Conservation (phyloP, 441 rosid species). For the Jatropha podagrica region DNA sequence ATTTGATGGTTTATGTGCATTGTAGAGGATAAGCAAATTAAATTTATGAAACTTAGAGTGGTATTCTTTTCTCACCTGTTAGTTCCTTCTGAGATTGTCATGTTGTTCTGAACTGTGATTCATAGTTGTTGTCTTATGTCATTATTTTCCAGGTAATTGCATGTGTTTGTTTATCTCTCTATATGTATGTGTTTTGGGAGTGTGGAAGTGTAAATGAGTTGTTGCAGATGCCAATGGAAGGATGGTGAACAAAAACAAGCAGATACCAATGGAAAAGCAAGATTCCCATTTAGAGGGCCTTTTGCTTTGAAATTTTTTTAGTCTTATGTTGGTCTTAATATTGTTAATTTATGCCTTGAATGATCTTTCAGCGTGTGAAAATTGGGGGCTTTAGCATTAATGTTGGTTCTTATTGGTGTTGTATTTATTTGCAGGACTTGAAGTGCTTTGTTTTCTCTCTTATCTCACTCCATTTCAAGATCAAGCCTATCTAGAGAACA, state of each 20-base stretch:
- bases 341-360: too few relatives aligned
- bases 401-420: slow-evolving; percentile 18
- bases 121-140: not conserved
- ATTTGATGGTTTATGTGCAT: not conserved
- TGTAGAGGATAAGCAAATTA: not conserved
- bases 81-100: not conserved
- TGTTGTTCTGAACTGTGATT: not conserved
- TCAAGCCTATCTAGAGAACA: slow-evolving; percentile 72
- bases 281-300: too few relatives aligned
- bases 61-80: not conserved
- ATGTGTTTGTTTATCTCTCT: not conserved
- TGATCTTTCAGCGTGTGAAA: too few relatives aligned
- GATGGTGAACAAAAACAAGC: too few relatives aligned
- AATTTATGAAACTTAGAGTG: not conserved
- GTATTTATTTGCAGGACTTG: slow-evolving; percentile 74
- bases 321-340: too few relatives aligned
- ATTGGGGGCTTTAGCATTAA: too few relatives aligned
- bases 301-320: too few relatives aligned
- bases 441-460: slow-evolving; percentile 96
- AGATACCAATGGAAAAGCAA: too few relatives aligned
- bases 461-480: slow-evolving; percentile 94
- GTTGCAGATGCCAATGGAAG: not conserved
- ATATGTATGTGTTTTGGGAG: not conserved
- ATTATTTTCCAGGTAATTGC: not conserved
- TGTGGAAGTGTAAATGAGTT: not conserved